These are phyloP conservation scores for Termitomyces sp. DNA, from an alignment of 768 basidiomycete genomes.

Conservation along the genomic window DNA sequence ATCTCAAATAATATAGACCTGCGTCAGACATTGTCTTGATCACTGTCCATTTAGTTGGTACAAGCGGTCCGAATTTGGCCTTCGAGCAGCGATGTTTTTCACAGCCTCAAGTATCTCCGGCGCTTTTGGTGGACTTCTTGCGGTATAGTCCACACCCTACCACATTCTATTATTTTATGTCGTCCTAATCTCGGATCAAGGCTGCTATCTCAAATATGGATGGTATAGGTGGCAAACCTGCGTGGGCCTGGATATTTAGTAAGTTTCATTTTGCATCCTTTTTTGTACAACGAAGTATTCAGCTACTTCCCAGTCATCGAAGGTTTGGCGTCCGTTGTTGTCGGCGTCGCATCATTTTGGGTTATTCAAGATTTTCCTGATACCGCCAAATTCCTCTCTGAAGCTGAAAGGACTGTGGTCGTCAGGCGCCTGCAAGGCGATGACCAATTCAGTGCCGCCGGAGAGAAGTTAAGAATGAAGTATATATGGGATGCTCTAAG, in stretches of 20 bases:
- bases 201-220: slow-evolving; percentile 68
- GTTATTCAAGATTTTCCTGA: slow-evolving; percentile 83
- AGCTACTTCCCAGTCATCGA: slow-evolving; percentile 41
- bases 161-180: slow-evolving; percentile 16
- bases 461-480: slow-evolving; percentile 53
- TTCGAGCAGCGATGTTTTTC: slow-evolving; percentile 64
- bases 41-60: slow-evolving; percentile 32
- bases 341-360: slow-evolving; percentile 62
- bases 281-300: background rate
- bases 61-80: slow-evolving; percentile 72
- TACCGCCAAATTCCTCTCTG: slow-evolving; percentile 71
- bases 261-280: slow-evolving; percentile 7
- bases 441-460: slow-evolving; percentile 68
- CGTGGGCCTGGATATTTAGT: slow-evolving; percentile 71
- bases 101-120: slow-evolving; percentile 76
- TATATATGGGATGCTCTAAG: slow-evolving; percentile 52
- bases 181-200: slow-evolving; percentile 17
- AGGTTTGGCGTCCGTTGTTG: slow-evolving; percentile 63
- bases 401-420: slow-evolving; percentile 61
- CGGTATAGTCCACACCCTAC: slow-evolving; percentile 32
- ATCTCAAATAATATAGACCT: background rate
- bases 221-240: slow-evolving; percentile 62
- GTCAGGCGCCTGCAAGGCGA: slow-evolving; percentile 62
- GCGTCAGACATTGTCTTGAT: background rate
- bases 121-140: slow-evolving; percentile 75